Conservation (phyloP, 768 basidiomycete species). For the Tulasnella sp. region DNA sequence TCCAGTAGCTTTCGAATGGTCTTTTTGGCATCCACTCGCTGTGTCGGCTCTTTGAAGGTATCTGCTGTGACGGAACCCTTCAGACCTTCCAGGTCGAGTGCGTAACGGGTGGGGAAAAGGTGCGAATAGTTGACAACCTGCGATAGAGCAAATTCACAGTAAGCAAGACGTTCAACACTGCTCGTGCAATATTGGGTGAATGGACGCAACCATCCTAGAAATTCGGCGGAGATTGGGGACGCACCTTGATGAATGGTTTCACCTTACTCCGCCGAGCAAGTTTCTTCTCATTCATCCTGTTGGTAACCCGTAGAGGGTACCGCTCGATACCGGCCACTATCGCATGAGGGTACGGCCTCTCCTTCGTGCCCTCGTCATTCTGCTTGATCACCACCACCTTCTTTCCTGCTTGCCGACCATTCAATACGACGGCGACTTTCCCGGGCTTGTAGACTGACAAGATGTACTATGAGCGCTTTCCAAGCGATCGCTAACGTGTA, state of each 20-base stretch:
- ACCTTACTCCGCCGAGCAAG: constrained; percentile 85
- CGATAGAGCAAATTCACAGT: not conserved
- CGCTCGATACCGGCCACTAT: constrained; percentile 97
- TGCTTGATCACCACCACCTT: constrained; percentile 99
- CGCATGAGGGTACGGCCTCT: constrained; percentile 92
- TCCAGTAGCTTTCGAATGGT: constrained; percentile 91
- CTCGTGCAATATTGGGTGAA: not conserved
- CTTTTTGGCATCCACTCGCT: constrained; percentile 92
- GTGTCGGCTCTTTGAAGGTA: constrained; percentile 95
- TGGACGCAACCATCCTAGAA: not conserved
- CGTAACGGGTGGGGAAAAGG: constrained; percentile 98
- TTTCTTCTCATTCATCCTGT: constrained; percentile 95
- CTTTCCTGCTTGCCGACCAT: constrained; percentile 98
- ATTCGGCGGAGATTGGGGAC: constrained; percentile 20
- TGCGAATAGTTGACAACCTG: constrained; percentile 97
- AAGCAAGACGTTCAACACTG: not conserved
- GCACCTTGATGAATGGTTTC: constrained; percentile 99
- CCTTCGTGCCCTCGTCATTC: constrained; percentile 91
- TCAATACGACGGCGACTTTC: constrained; percentile 96
- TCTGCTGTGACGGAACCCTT: constrained; percentile 76
- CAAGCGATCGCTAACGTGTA: not conserved
- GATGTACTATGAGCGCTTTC: not conserved
- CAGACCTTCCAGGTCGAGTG: constrained; percentile 87
- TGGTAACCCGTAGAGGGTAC: constrained; percentile 95
- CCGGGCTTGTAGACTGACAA: constrained; percentile 81